Evolutionary conservation across 2,329 filamentous ascomycete species (phyloP), one percentile per base, ranked within the genome.

Genomic region (Cordyceps cateniannulata): DNA sequence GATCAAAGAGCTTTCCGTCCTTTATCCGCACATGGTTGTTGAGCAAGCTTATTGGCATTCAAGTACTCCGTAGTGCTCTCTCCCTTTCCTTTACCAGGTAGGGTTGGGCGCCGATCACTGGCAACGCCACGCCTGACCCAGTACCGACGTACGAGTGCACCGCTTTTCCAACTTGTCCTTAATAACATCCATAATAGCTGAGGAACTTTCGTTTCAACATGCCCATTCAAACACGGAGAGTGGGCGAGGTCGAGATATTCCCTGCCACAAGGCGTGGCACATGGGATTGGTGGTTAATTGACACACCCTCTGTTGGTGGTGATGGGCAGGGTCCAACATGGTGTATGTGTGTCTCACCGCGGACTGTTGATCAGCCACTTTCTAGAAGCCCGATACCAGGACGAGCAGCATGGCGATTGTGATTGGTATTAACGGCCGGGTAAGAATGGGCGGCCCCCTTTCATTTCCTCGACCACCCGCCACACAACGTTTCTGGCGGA

Each of bases 361-460:
- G 29, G 42, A 53, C 51, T 29, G 24, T 45, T 45, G 42, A 55
- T 60, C 50, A 29, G 42, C 50, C 42, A 49, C 50, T 54, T 60
- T 60, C 59, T 60, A 60, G 59, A 60, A 60, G 59, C 51, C 22
- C 29, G n/a, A 48, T 51, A 24, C 24, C 12, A 38, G n/a, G n/a
- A 38, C 47, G 40, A 32, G 22, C 32, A 40, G 18, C 38, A 3
- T 48, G 25, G 27, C 16, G 25, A 20, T 32, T 18, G 42, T 32
- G 56, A 59, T 51, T 59, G 56, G 47, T 32, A 51, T 45, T 35
- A 44, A 35, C 6, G 10, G 10, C 29, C 56, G 32, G 55, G 27
- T 44, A 59, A 29, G 47, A 50, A 51, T 51, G 56, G 47, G 47
- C 35, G 25, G 47, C 22, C 56, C n/a, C 56, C 56, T 51, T 59